Evolutionary conservation across 805 yeast species (phyloP), one percentile per base, ranked within the genome.

Genomic region (Saturnispora gosingensis): DNA sequence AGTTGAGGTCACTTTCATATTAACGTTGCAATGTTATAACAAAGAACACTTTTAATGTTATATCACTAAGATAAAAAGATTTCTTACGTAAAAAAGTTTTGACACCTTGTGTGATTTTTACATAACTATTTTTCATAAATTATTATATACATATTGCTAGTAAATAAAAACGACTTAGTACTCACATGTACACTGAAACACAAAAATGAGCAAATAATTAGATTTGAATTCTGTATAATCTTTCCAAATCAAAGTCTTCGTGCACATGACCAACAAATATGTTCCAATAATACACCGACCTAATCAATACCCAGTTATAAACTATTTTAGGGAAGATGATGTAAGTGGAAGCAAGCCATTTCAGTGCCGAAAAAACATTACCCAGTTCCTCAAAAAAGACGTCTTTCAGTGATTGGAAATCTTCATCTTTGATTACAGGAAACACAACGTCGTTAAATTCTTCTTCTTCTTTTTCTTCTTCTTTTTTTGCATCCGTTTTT

Each of bases 331-430:
- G 97, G 56, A 91, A 75, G 39, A 81, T 74, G 46, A 73, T 58
- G 66, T 91, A 90, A 45, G 95, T 81, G 25, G 67, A 61, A 50
- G 77, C 65, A 20, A 91, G 78, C 67, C 87, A 89, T 53, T 66
- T 68, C 35, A 86, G 59, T 0, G 93, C 96, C 11, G 69, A 77
- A 54, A 66, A 62, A 9, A 86, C 56, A 25, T 56, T 57, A 4
- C 48, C 27, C 9, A 60, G 49, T 25, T 61, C 66, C 5, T 51
- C 46, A 18, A 54, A 49, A 32, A 63, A 50, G 4, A 54, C 32
- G 18, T 52, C 75, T 16, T 49, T 59, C 0, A 63, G 30, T 2
- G 59, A 47, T 16, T 51, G 53, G 1, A 39, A 42, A 30, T 50
- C 50, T 9, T 43, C n/a, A 11, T 36, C 49, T 1, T 45, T 49